Evolutionary conservation across 768 basidiomycete genomes (phyloP).

Genomic region (Royoungia palumana): DNA sequence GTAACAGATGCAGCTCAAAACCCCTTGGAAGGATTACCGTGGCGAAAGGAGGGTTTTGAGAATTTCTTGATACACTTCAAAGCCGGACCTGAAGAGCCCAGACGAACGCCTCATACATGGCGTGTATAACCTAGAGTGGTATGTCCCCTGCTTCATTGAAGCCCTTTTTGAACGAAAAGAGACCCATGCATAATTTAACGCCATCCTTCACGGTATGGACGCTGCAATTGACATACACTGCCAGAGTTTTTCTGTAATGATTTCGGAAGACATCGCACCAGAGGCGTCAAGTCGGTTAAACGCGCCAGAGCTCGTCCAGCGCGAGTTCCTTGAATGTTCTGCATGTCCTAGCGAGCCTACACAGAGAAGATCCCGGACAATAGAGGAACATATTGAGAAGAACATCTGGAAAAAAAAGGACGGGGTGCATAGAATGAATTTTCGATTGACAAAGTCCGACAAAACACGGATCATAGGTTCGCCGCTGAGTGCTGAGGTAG

Average conservation of each 20-base stretch:
- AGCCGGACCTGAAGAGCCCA: background rate
- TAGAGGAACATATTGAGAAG: constrained; percentile 9
- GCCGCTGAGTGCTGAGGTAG: too few relatives aligned
- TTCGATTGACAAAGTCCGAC: too few relatives aligned
- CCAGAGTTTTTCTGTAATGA: background rate
- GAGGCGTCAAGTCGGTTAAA: constrained; percentile 8
- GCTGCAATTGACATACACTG: constrained; percentile 1
- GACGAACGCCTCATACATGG: constrained; percentile 8
- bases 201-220: background rate
- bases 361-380: constrained; percentile 3
- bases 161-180: background rate
- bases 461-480: too few relatives aligned
- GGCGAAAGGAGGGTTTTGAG: background rate
- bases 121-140: constrained; percentile 7
- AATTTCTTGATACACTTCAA: background rate
- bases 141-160: constrained; percentile 4
- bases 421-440: too few relatives aligned
- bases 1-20: background rate
- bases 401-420: constrained; percentile 6
- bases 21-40: constrained; percentile 12
- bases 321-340: constrained; percentile 13
- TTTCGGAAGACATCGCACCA: constrained; percentile 10
- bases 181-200: background rate
- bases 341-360: constrained; percentile 8
- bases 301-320: constrained; percentile 9